Conservation (phyloP, 768 basidiomycete genomes). For the Galerina sulciceps region DNA sequence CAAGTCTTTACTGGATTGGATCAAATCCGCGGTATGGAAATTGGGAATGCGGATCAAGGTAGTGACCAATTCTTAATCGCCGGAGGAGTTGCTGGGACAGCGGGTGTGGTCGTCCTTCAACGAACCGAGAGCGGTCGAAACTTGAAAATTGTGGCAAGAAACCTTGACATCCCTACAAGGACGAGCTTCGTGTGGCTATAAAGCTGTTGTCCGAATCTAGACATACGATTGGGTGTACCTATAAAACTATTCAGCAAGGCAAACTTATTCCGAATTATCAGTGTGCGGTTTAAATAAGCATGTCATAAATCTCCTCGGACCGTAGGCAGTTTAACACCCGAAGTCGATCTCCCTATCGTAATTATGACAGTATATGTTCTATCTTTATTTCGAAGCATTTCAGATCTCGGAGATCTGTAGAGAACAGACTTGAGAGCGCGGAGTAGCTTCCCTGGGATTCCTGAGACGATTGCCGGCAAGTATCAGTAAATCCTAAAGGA, state of each 20-base stretch:
- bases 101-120: conserved; percentile 60
- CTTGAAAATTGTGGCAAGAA: conserved; percentile 55
- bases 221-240: background rate
- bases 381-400: no score
- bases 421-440: no score
- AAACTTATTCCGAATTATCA: background rate
- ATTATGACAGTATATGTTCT: no score
- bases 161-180: conserved; percentile 54
- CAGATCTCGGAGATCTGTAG: no score
- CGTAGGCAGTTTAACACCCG: background rate
- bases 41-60: conserved; percentile 49
- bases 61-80: conserved; percentile 57
- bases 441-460: no score
- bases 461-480: no score
- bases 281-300: background rate
- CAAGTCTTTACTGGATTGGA: conserved; percentile 69
- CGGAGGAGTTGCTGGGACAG: conserved; percentile 53
- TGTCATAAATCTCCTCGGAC: background rate
- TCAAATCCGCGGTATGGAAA: conserved; percentile 69
- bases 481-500: no score
- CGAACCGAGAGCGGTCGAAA: conserved; percentile 57
- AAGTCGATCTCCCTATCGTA: no score
- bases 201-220: background rate
- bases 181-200: conserved; percentile 56
- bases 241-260: background rate